Conservation (phyloP, 345 rosid species). For the Pugionium dolabratum region DNA sequence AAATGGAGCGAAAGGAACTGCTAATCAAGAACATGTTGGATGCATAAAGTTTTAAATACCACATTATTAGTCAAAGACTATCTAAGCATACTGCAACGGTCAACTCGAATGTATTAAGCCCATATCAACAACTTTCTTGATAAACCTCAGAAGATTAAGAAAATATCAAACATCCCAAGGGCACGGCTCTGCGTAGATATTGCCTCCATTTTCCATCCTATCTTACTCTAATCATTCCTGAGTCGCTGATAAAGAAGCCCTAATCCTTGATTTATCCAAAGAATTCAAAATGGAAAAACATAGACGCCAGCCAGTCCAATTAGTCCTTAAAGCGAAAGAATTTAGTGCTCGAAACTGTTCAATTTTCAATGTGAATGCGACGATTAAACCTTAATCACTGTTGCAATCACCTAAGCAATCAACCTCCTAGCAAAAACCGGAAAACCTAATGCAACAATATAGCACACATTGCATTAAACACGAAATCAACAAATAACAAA, state of each 20-base stretch:
- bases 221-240: not conserved
- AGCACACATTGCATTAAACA: not conserved
- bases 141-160: not conserved
- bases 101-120: not conserved
- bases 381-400: constrained; percentile 25
- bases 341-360: not conserved
- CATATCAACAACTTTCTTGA: not conserved
- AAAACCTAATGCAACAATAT: constrained; percentile 9
- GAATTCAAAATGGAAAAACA: not conserved
- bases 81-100: not conserved
- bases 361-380: not conserved
- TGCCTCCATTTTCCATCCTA: too few species aligned
- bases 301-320: not conserved
- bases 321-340: not conserved
- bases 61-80: not conserved
- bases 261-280: constrained; percentile 21
- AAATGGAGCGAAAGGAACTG: constrained; percentile 19
- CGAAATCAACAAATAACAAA: not conserved
- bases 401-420: constrained; percentile 7
- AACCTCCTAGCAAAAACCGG: not conserved
- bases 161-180: not conserved
- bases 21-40: not conserved
- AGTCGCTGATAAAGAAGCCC: constrained; percentile 14
- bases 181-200: not conserved
- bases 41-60: not conserved